Evolutionary conservation across 345 rosid species (phyloP), one percentile per base, ranked within the genome.

Genomic region (Gossypium sturtianum): DNA sequence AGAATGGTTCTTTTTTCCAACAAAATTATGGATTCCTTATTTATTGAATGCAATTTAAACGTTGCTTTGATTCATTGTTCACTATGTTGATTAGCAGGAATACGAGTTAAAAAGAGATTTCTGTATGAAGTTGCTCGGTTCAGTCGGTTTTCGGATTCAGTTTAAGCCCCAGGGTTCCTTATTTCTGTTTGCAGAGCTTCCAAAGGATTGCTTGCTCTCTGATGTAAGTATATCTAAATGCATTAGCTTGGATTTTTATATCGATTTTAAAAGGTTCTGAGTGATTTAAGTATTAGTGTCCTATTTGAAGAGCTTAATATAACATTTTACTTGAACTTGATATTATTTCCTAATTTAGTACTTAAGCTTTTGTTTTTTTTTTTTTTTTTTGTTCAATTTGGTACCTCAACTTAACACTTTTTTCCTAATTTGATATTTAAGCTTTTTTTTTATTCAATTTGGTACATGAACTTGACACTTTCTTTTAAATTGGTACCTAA

Each of bases 101-200:
- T 89, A 87, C 67, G 82, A 85, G 78, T 72, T 78, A 20, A 84
- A 83, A 78, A 80, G 90, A 59, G 87, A 87, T 75, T 84, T 82
- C 75, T 20, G 78, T 52, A 82, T 79, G 70, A 43, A 77, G 73
- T 54, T 86, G 69, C 83, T 83, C 10, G 25, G 75, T 58, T 66
- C 76, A 54, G 60, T 85, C 75, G 90, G 90, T 71, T 89, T 86
- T 54, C 80, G n/a, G 64, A 81, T 85, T 65, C 77, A 25, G 5
- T 86, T 85, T 63, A 84, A 86, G 85, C 84, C 92, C 68, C 86
- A 84, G 70, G 87, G 86, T 56, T 78, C 89, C 51, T 77, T 86
- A 71, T 89, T 86, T 78, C 15, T 89, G 71, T 85, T 84, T 70
- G 90, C 79, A 43, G 80, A 85, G 81, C 82, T 89, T 71, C 90